These are phyloP conservation scores for Ilex asprella DNA, from an alignment of 257 asterid genomes.

Conservation along the genomic window DNA sequence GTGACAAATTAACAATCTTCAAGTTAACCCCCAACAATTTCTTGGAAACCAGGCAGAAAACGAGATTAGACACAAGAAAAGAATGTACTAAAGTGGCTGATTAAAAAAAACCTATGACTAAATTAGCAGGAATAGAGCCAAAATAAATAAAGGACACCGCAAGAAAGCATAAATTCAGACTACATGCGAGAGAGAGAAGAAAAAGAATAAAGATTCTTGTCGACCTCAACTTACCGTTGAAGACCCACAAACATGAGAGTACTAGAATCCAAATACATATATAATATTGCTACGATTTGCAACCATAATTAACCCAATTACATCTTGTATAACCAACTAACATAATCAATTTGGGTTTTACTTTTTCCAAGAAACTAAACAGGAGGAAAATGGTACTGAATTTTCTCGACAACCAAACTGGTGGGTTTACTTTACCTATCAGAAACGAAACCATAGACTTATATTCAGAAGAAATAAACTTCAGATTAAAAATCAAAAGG, in stretches of 20 bases:
- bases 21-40: no score
- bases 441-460: no score
- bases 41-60: no score
- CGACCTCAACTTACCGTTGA: not conserved
- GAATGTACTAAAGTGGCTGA: no score
- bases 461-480: no score
- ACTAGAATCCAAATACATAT: not conserved
- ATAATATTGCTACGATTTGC: not conserved
- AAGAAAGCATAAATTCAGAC: not conserved
- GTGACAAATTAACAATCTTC: no score
- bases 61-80: no score
- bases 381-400: not conserved
- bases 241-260: not conserved
- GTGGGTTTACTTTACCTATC: not conserved
- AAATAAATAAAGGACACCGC: no score
- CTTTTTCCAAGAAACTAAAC: not conserved
- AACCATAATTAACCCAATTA: not conserved
- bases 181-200: not conserved
- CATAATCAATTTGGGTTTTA: not conserved
- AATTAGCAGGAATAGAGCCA: no score
- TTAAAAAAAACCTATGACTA: no score
- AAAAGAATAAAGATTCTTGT: not conserved
- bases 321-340: not conserved
- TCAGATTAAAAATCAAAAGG: no score
- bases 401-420: not conserved